These are phyloP conservation scores for Theobroma grandiflorum DNA, from an alignment of 441 rosid species.

Conservation along the genomic window DNA sequence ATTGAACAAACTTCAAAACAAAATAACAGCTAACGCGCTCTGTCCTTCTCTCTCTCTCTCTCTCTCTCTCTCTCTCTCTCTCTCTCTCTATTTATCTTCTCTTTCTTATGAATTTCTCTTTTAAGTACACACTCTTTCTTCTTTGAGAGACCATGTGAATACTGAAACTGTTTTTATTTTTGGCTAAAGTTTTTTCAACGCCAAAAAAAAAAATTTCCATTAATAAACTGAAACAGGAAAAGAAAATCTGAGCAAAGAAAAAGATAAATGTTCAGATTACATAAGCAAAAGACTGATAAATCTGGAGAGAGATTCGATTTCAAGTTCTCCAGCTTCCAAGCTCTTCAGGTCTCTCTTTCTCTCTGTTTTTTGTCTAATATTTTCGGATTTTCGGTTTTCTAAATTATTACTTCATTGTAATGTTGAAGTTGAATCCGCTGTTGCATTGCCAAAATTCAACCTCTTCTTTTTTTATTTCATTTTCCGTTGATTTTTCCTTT, in stretches of 20 bases:
- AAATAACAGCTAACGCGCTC: conserved; percentile 32
- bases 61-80: not conserved
- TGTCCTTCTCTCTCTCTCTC: not conserved
- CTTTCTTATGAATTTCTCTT: not conserved
- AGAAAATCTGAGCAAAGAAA: not conserved
- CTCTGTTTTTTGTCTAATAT: not conserved
- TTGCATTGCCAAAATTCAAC: conserved; percentile 11
- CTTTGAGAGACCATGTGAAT: conserved; percentile 26
- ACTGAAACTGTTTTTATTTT: not conserved
- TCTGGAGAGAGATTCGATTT: conserved; percentile 47
- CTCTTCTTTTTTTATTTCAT: not conserved
- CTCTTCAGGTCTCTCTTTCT: conserved; percentile 44
- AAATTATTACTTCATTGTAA: conserved; percentile 4
- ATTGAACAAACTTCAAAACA: conserved; percentile 7
- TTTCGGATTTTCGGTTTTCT: not conserved
- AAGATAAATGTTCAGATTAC: conserved; percentile 46
- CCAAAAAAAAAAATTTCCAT: not conserved
- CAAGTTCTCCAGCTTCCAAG: conserved; percentile 52
- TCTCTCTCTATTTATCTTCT: not conserved
- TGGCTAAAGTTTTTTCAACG: conserved; percentile 1
- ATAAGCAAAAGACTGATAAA: conserved; percentile 46
- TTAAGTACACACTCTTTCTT: conserved; percentile 7
- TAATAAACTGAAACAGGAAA: not conserved
- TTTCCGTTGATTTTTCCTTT: not conserved
- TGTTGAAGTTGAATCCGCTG: conserved; percentile 14